Evolutionary conservation across 441 rosid species (phyloP).

Genomic region (Erodium texanum): DNA sequence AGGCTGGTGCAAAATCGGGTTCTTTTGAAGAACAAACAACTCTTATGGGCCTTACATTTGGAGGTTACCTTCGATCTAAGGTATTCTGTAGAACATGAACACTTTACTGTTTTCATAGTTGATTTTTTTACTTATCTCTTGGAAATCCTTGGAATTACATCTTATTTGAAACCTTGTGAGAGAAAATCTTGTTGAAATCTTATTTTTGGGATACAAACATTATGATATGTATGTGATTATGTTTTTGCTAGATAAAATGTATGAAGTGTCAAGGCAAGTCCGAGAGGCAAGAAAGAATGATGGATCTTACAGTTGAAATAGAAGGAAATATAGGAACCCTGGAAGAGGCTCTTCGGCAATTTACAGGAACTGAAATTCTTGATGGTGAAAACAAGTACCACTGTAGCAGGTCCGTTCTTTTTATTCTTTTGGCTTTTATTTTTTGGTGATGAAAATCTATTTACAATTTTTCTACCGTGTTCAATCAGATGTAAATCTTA

Average conservation of each 20-base stretch:
- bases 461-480: background rate
- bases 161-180: background rate
- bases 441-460: background rate
- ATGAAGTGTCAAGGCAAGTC: slow-evolving; percentile 76
- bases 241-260: slow-evolving; percentile 63
- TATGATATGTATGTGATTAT: slow-evolving; percentile 12
- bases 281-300: slow-evolving; percentile 80
- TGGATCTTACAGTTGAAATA: slow-evolving; percentile 96
- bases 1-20: slow-evolving; percentile 38
- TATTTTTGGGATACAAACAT: slow-evolving; percentile 11
- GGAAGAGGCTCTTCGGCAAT: slow-evolving; percentile 80
- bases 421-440: slow-evolving; percentile 10
- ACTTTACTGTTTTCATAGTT: background rate
- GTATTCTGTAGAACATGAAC: slow-evolving; percentile 24
- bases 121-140: background rate
- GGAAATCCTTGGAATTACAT: background rate
- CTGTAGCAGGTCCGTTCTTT: slow-evolving; percentile 64
- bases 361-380: slow-evolving; percentile 71
- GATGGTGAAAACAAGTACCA: slow-evolving; percentile 94
- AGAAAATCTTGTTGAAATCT: too few relatives aligned
- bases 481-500: slow-evolving; percentile 54
- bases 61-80: slow-evolving; percentile 91
- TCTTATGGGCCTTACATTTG: slow-evolving; percentile 75
- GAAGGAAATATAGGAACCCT: slow-evolving; percentile 73
- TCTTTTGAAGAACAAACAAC: slow-evolving; percentile 65